These are phyloP conservation scores for Nitzschia palea DNA, from an alignment of 108 stramenopile genomes.

Conservation along the genomic window DNA sequence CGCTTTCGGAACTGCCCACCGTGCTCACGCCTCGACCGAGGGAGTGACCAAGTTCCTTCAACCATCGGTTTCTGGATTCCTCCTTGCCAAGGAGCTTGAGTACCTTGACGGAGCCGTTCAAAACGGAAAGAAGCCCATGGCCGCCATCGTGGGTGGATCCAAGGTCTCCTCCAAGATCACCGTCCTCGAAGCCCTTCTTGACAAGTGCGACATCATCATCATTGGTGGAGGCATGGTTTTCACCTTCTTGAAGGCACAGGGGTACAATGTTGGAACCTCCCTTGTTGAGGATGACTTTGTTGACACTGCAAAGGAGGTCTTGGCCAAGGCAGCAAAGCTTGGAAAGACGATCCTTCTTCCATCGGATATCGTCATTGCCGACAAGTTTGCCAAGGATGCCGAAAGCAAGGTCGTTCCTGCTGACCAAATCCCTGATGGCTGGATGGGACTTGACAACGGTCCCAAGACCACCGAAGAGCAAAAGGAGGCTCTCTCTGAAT, in stretches of 20 bases:
- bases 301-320: constrained; percentile 95
- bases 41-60: constrained; percentile 96
- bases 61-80: constrained; percentile 90
- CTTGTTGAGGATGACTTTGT: constrained; percentile 97
- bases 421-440: constrained; percentile 96
- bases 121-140: constrained; percentile 97
- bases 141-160: constrained; percentile 99
- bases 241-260: constrained; percentile 99
- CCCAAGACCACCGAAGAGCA: constrained; percentile 85
- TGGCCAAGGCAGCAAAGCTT: constrained; percentile 91
- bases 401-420: constrained; percentile 78
- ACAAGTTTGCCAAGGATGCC: constrained; percentile 90
- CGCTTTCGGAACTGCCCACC: constrained; percentile 99
- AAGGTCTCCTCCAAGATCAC: constrained; percentile 99
- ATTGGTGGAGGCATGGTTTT: constrained; percentile 99
- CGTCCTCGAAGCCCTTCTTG: constrained; percentile 98
- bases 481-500: constrained; percentile 84
- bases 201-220: constrained; percentile 98
- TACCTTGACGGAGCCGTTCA: constrained; percentile 97
- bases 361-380: constrained; percentile 92
- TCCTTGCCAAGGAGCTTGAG: constrained; percentile 98
- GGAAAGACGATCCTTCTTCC: constrained; percentile 95
- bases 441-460: constrained; percentile 99
- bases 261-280: constrained; percentile 88
- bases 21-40: constrained; percentile 99